phyloP scores from a whole-genome alignment of 2,329 filamentous ascomycete species.

The Stagonosporopsis chrysanthemi region DNA sequence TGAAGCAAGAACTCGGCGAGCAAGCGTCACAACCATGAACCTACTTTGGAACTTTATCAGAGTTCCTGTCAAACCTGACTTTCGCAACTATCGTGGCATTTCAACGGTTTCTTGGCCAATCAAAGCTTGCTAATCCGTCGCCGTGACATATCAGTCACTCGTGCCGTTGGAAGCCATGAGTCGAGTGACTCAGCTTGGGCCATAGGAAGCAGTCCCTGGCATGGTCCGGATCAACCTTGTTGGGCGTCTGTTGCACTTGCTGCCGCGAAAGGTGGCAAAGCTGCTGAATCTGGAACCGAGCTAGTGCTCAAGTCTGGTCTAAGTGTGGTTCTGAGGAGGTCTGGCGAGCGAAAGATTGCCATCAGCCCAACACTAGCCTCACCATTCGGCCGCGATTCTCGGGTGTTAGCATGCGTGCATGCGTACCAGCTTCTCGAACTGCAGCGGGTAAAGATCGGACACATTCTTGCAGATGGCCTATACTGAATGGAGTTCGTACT shows the following conservation, averaged over 20 bases:
- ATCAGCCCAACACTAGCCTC: constrained; percentile 5
- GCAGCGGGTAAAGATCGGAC: neutral
- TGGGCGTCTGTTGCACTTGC: neutral
- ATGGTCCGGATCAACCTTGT: neutral
- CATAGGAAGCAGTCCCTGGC: neutral
- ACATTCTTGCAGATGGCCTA: neutral
- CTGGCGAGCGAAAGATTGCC: neutral
- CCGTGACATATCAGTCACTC: neutral
- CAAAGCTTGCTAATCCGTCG: neutral
- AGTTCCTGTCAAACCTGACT: neutral
- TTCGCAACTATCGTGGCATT: neutral
- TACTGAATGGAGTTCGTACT: neutral
- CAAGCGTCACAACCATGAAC: neutral
- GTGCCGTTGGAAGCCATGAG: neutral
- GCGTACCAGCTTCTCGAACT: neutral
- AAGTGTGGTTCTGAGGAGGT: neutral
- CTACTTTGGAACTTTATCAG: constrained; percentile 3
- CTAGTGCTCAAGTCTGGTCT: neutral
- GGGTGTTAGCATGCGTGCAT: neutral
- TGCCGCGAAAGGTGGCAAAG: neutral
- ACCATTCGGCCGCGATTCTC: neutral
- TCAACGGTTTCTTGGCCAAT: constrained; percentile 1
- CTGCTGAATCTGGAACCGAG: neutral
- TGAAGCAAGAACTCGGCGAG: neutral
- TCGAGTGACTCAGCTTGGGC: neutral